Base-by-base conservation (phyloP, 345 rosid genomes). In the Chamaenerion angustifolium region DNA sequence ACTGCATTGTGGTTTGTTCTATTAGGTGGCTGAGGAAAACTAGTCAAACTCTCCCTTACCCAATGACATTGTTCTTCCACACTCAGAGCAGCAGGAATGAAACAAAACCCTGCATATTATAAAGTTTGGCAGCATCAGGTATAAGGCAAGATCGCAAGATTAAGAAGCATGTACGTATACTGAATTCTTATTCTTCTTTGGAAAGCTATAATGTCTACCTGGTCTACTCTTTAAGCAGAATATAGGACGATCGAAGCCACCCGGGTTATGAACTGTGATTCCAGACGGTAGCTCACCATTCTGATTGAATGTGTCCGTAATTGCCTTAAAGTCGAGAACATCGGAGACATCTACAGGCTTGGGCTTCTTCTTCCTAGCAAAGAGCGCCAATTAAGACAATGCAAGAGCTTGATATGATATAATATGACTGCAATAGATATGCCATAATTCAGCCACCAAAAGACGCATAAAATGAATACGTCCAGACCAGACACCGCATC, bases 1-100 rank as follows among this genome's bases (percentile, higher is more conserved):
- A 81, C 63, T 0, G 84, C 93, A 74, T 82, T 82, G 66, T 87
- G 95, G 51, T 92, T 83, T 5, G 95, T 87, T 71, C 95, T 78
- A 52, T 92, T 92, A 0, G 89, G 96, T 54, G 96, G 98, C 64
- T 87, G 95, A 0, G 82, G 88, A 51, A 87, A 92, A 53, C 57
- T 72, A 13, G 41, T 70, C 56, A 87, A 78, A 55, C 93, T 78
- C 77, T 83, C 89, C 69, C 74, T 75, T 53, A 80, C 78, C 95
- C 96, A 83, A 46, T n/a, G 64, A 65, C 93, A 76, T 64, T 90
- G 95, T 60, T 90, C 95, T 46, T 82, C 77, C 37, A 86, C 46
- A 61, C 67, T 72, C 74, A 86, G 71, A 14, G 79, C 95, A 45
- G 74, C 83, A 0, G 82, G 78, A 56, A 86, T 73, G 61, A 90